Conservation (phyloP, 495 filamentous ascomycete genomes). For the Aspergillus avenaceus region DNA sequence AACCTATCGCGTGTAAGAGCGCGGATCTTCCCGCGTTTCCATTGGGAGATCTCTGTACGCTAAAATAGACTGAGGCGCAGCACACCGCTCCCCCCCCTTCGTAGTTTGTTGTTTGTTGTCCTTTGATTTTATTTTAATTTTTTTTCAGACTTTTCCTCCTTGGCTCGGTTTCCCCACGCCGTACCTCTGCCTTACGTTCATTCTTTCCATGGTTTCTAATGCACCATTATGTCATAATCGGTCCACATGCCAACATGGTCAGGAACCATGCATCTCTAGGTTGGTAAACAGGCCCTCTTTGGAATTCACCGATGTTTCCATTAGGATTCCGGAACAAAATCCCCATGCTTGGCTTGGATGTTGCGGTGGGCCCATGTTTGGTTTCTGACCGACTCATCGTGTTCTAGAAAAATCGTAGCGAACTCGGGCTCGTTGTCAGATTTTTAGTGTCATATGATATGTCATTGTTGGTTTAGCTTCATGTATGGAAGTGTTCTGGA, state of each 20-base stretch:
- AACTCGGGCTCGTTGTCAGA: not conserved
- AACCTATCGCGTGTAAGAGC: constrained; percentile 16
- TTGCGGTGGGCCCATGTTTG: constrained; percentile 9
- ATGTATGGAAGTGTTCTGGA: too few species aligned
- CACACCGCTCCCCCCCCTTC: constrained; percentile 14
- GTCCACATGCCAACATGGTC: constrained; percentile 12
- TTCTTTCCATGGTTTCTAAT: not conserved
- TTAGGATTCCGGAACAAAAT: constrained; percentile 7
- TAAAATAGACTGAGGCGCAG: constrained; percentile 16
- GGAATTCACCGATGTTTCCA: constrained; percentile 17
- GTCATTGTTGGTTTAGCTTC: not conserved
- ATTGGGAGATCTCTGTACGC: constrained; percentile 19
- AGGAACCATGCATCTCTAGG: constrained; percentile 8
- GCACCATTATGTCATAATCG: constrained; percentile 7
- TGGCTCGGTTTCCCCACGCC: not conserved
- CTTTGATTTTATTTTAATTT: not conserved
- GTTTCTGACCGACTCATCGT: not conserved
- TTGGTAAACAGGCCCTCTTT: constrained; percentile 1
- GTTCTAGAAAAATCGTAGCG: not conserved
- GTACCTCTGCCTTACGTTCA: not conserved
- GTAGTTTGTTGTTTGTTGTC: not conserved
- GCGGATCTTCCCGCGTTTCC: constrained; percentile 16
- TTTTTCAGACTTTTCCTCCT: not conserved
- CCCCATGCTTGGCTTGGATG: constrained; percentile 7
- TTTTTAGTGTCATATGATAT: not conserved